Percentiles rank a stretch among this genome's conserved stretches.
Conservation (phyloP, 2,329 filamentous ascomycete species). For the Venturia oleaginea region DNA sequence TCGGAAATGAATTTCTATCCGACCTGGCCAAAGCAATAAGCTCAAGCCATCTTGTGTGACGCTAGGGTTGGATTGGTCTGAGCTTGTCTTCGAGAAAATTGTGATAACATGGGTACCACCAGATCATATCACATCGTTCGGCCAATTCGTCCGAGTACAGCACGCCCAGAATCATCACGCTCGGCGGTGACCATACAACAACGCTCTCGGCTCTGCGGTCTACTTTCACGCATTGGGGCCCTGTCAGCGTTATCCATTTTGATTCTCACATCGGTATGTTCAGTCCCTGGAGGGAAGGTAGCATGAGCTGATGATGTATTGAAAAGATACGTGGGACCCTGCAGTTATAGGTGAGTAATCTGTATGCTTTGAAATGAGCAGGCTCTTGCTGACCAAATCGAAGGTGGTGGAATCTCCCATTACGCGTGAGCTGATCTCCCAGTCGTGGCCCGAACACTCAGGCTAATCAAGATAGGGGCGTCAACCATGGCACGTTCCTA, state of each 20-base stretch:
- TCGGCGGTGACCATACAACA: slow-evolving; percentile 49
- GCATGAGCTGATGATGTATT: background rate
- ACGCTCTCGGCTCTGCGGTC: slow-evolving; percentile 45
- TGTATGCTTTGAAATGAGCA: background rate
- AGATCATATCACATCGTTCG: slow-evolving; percentile 38
- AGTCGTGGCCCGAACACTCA: background rate
- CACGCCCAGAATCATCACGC: slow-evolving; percentile 42
- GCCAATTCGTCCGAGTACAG: slow-evolving; percentile 37
- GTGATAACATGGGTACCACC: background rate
- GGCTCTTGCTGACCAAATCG: slow-evolving; percentile 14
- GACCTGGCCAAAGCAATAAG: background rate
- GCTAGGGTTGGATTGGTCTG: background rate
- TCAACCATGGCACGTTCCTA: slow-evolving; percentile 42
- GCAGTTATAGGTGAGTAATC: slow-evolving; percentile 38
- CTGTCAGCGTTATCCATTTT: slow-evolving; percentile 50
- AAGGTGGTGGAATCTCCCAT: slow-evolving; percentile 48
- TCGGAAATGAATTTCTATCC: background rate
- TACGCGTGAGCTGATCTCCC: slow-evolving; percentile 40
- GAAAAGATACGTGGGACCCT: slow-evolving; percentile 47
- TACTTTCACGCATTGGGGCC: slow-evolving; percentile 41
- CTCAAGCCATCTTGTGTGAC: background rate
- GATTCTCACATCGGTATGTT: slow-evolving; percentile 41
- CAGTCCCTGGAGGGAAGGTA: slow-evolving; percentile 7
- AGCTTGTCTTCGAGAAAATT: background rate
- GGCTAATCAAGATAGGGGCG: slow-evolving; percentile 11